Conservation (phyloP, 345 rosid species). For the Lepidium didymum region DNA sequence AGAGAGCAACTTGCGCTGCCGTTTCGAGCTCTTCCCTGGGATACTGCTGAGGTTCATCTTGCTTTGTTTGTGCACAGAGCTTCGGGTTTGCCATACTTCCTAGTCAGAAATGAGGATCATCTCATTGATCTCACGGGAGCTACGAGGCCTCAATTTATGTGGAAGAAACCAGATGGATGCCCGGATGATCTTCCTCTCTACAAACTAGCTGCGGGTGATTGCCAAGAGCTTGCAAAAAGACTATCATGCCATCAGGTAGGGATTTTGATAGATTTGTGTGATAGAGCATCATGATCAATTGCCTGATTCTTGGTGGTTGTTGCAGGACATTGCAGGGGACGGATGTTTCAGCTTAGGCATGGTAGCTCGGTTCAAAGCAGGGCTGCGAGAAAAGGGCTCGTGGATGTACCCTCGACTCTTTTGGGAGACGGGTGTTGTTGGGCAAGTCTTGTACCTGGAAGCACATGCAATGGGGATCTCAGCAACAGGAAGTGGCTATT, state of each 20-base stretch:
- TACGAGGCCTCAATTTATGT: constrained; percentile 48
- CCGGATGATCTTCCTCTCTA: constrained; percentile 62
- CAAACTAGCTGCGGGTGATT: constrained; percentile 53
- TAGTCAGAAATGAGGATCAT: constrained; percentile 85
- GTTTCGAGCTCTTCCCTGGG: constrained; percentile 77
- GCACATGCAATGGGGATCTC: constrained; percentile 88
- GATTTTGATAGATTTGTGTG: not conserved
- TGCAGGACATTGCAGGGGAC: constrained; percentile 84
- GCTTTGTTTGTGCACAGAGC: constrained; percentile 82
- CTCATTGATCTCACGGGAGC: constrained; percentile 48
- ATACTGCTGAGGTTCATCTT: constrained; percentile 78
- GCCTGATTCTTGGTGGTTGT: not conserved
- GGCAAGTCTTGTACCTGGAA: constrained; percentile 83
- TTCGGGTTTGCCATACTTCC: constrained; percentile 60
- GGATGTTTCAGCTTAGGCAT: constrained; percentile 95
- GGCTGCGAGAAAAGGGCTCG: constrained; percentile 42
- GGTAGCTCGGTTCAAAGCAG: constrained; percentile 69
- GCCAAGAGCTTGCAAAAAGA: constrained; percentile 52
- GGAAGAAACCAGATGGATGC: constrained; percentile 80
- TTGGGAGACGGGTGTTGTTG: constrained; percentile 92
- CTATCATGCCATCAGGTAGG: constrained; percentile 83
- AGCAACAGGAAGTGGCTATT: constrained; percentile 88
- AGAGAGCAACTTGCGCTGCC: constrained; percentile 56
- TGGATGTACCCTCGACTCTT: constrained; percentile 91
- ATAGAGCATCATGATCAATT: not conserved